phyloP scores from a whole-genome alignment of 2,329 filamentous ascomycete species.

The Stemphylium beticola region DNA sequence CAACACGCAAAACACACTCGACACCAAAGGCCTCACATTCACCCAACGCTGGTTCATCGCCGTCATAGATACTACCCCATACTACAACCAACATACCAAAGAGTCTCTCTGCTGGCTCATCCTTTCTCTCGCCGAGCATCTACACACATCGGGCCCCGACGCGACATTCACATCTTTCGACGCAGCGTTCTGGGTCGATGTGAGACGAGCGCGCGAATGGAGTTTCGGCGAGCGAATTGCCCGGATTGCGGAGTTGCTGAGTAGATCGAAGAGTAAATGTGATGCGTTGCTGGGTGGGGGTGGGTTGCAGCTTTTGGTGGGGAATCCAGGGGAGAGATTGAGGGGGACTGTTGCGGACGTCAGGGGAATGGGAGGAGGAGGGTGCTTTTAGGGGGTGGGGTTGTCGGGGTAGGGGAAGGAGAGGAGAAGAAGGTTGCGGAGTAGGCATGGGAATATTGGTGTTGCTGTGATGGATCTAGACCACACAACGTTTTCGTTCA shows the following conservation, averaged over 20 bases:
- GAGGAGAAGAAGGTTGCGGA: background rate
- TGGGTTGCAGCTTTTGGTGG: constrained; percentile 6
- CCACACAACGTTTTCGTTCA: no score
- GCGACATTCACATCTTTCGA: background rate
- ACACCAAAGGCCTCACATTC: background rate
- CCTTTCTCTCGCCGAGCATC: background rate
- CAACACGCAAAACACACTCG: background rate
- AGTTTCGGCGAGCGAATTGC: constrained; percentile 3
- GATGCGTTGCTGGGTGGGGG: constrained; percentile 1
- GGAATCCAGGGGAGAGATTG: background rate
- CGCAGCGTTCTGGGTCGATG: background rate
- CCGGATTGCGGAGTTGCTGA: constrained; percentile 1
- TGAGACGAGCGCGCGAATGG: background rate
- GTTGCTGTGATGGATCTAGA: no score
- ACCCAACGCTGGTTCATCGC: constrained; percentile 1
- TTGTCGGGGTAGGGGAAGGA: background rate
- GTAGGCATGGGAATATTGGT: no score
- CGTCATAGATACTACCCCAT: background rate
- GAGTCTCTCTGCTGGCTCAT: constrained; percentile 6
- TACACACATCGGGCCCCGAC: background rate
- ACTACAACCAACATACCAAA: background rate
- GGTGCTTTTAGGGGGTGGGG: background rate
- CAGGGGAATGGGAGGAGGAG: background rate
- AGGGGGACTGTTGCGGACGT: background rate
- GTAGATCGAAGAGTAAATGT: constrained; percentile 6